Evolutionary conservation across 2,329 filamentous ascomycete species (phyloP).

Genomic region (Falciphora oryzae): DNA sequence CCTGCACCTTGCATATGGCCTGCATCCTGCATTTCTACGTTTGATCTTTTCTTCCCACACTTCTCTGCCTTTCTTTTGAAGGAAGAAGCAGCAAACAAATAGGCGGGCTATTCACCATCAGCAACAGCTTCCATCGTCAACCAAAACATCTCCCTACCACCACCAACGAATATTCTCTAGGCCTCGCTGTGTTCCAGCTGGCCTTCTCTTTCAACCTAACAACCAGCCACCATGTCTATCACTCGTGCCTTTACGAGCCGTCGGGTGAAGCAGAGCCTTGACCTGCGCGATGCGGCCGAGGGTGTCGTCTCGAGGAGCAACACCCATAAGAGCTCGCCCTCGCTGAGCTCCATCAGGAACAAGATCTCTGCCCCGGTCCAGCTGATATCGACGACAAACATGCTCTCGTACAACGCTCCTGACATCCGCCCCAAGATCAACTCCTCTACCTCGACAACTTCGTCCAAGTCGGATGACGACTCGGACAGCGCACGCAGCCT

Average conservation of each 20-base stretch:
- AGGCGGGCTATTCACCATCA: not conserved
- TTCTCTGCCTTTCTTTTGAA: not conserved
- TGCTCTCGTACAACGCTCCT: constrained; percentile 90
- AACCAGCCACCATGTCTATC: constrained; percentile 32
- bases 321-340: constrained; percentile 37
- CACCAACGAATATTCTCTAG: not conserved
- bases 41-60: constrained; percentile 4
- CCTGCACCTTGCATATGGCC: constrained; percentile 6
- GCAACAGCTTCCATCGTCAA: not conserved
- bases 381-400: constrained; percentile 90
- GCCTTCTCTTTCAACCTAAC: not conserved
- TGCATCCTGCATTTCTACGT: constrained; percentile 2
- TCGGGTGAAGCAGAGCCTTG: constrained; percentile 52
- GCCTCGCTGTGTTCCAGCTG: not conserved
- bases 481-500: constrained; percentile 60
- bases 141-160: not conserved
- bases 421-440: constrained; percentile 57
- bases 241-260: constrained; percentile 68
- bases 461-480: constrained; percentile 61
- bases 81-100: not conserved
- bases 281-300: constrained; percentile 37
- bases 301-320: constrained; percentile 43
- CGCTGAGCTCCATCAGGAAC: constrained; percentile 45
- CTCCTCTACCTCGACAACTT: constrained; percentile 45
- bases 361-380: constrained; percentile 86